Evolutionary conservation across 345 rosid species (phyloP), one percentile per base, ranked within the genome.

Genomic region (Litchi chinensis): DNA sequence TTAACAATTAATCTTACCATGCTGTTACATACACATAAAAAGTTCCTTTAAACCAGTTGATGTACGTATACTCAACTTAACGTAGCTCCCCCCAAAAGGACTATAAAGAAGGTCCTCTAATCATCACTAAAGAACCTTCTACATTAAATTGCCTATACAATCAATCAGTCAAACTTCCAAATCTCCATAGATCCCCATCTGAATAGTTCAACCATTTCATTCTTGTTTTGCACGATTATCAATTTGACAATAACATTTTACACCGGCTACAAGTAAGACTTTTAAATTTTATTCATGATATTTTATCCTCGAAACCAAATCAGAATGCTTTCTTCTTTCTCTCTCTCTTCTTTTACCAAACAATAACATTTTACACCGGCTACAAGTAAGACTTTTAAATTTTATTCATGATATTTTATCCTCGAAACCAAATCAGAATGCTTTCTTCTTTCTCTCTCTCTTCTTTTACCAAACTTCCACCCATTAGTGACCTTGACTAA

Each of bases 191-290:
- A 46, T 46, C 52, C 12, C 37, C 8, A 32, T 32, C 18, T 65
- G 32, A n/a, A 19, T 50, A 11, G 71, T 52, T 66, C 65, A 76
- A 65, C 44, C 78, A 76, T 66, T 66, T 65, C 15, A n/a, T 13
- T n/a, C 32, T 50, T 32, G 6, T 52, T 37, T 37, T 40, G 15
- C 22, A 66, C n/a, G 48, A 37, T 62, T 28, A 50, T 37, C 78
- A 74, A 2, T 24, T 43, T 21, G 68, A 75, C 22, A 52, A 37
- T 76, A n/a, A 76, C 39, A 13, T 37, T 28, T 37, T 10, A 11
- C 50, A 16, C 2, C 24, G 68, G 22, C 37, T 26, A 5, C 68
- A 74, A 74, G 44, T 32, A 64, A 64, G 43, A 75, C 59, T 56
- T 40, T 46, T 21, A 43, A 24, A 44, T 32, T 8, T 28, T 48